Conservation (phyloP, 345 rosid genomes). For the Iberis pinnata region DNA sequence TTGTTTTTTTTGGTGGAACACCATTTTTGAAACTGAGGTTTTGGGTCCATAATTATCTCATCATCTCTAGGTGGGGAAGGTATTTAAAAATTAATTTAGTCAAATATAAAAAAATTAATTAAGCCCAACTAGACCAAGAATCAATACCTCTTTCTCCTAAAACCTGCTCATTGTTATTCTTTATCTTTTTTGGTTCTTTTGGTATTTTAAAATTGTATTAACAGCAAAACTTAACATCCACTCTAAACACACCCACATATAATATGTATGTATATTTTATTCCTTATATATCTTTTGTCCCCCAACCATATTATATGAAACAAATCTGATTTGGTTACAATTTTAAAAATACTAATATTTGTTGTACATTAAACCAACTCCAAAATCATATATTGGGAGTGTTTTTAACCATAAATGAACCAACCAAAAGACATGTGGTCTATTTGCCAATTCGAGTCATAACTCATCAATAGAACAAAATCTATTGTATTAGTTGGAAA, state of each 20-base stretch:
- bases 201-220: conserved; percentile 3
- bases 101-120: conserved; percentile 35
- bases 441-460: too few relatives aligned
- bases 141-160: conserved; percentile 10
- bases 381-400: too few relatives aligned
- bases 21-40: conserved; percentile 35
- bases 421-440: too few relatives aligned
- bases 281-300: too few relatives aligned
- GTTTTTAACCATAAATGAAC: too few relatives aligned
- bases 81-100: conserved; percentile 32
- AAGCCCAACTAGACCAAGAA: conserved; percentile 28
- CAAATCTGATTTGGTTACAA: too few relatives aligned
- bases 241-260: background rate
- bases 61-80: conserved; percentile 54
- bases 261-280: too few relatives aligned
- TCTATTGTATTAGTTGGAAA: too few relatives aligned
- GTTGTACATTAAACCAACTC: too few relatives aligned
- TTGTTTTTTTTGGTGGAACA: conserved; percentile 29
- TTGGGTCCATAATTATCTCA: conserved; percentile 67
- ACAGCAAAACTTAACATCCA: conserved; percentile 9
- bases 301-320: too few relatives aligned
- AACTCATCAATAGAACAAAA: too few relatives aligned
- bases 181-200: conserved; percentile 1
- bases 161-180: conserved; percentile 15
- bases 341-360: too few relatives aligned